Evolutionary conservation across 1,284 basidiomycete genomes (phyloP).

Genomic region (Sporisorium exsertum): DNA sequence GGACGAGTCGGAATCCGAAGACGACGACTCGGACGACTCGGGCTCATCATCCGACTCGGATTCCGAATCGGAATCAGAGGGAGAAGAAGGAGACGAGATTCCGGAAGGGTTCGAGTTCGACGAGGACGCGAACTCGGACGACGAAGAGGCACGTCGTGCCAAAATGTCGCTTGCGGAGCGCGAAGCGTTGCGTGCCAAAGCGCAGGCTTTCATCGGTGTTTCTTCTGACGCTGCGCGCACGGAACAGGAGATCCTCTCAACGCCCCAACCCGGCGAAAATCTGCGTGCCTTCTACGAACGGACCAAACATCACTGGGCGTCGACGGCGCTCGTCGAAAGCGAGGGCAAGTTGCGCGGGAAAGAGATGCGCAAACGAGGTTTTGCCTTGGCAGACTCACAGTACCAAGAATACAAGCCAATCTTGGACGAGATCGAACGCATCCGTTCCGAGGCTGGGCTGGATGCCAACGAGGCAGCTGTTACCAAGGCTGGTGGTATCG

Average conservation of each 20-base stretch:
- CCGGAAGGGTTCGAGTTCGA: constrained; percentile 57
- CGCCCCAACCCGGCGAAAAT: constrained; percentile 88
- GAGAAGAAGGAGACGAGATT: constrained; percentile 55
- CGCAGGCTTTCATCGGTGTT: constrained; percentile 80
- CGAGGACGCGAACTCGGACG: constrained; percentile 36
- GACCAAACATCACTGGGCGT: constrained; percentile 78
- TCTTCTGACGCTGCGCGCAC: constrained; percentile 77
- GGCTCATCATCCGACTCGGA: constrained; percentile 42
- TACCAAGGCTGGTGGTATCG: constrained; percentile 48
- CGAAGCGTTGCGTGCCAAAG: constrained; percentile 76
- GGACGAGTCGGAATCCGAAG: constrained; percentile 63
- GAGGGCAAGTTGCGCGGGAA: constrained; percentile 81
- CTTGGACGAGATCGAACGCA: constrained; percentile 77
- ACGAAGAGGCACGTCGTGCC: constrained; percentile 28
- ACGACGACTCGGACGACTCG: constrained; percentile 40
- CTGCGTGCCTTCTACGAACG: constrained; percentile 86
- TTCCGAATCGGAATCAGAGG: constrained; percentile 37
- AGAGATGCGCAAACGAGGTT: constrained; percentile 78
- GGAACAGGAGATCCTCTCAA: constrained; percentile 81
- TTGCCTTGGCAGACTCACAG: constrained; percentile 61
- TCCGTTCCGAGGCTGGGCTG: constrained; percentile 84
- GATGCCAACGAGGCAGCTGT: constrained; percentile 79
- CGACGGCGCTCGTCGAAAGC: constrained; percentile 75
- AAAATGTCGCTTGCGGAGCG: constrained; percentile 46
- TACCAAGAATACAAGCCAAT: constrained; percentile 67